Evolutionary conservation across 2,329 filamentous ascomycete genomes (phyloP).

Genomic region (Pseudogymnoascus sp.): DNA sequence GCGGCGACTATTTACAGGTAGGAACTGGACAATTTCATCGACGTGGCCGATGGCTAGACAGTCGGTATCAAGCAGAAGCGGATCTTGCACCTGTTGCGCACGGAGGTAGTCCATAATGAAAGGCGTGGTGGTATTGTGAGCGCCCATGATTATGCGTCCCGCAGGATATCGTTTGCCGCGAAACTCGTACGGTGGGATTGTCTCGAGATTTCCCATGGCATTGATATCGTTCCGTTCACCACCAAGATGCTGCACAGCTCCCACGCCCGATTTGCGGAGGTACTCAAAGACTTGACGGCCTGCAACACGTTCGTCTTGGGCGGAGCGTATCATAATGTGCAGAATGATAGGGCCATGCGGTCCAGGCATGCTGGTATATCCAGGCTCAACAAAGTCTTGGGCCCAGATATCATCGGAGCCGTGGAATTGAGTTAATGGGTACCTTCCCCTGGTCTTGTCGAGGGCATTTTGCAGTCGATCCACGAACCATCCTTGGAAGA

Average conservation of each 20-base stretch:
- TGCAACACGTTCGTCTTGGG: conserved; percentile 17
- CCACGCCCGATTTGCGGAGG: conserved; percentile 26
- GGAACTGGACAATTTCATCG: conserved; percentile 31
- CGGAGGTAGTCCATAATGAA: conserved; percentile 27
- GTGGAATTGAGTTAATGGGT: conserved; percentile 18
- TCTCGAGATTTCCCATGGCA: conserved; percentile 32
- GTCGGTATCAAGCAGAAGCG: conserved; percentile 30
- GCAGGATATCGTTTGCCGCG: conserved; percentile 26
- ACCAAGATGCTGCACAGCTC: conserved; percentile 27
- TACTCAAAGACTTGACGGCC: conserved; percentile 31
- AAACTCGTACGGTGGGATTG: conserved; percentile 23
- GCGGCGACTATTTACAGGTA: conserved; percentile 21
- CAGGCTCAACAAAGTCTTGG: conserved; percentile 36
- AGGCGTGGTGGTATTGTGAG: conserved; percentile 13
- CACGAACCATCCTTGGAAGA: conserved; percentile 1
- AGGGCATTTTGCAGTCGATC: neutral
- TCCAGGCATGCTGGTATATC: conserved; percentile 34
- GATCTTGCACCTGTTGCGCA: conserved; percentile 31
- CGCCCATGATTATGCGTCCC: conserved; percentile 23
- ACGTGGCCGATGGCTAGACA: conserved; percentile 31
- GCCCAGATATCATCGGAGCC: conserved; percentile 30
- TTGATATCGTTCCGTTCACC: conserved; percentile 20
- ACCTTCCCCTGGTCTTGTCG: conserved; percentile 12
- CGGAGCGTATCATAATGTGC: neutral
- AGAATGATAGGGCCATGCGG: conserved; percentile 27